Base-by-base conservation (phyloP, 2,329 filamentous ascomycete genomes). In the Aspergillus viridinutans region DNA sequence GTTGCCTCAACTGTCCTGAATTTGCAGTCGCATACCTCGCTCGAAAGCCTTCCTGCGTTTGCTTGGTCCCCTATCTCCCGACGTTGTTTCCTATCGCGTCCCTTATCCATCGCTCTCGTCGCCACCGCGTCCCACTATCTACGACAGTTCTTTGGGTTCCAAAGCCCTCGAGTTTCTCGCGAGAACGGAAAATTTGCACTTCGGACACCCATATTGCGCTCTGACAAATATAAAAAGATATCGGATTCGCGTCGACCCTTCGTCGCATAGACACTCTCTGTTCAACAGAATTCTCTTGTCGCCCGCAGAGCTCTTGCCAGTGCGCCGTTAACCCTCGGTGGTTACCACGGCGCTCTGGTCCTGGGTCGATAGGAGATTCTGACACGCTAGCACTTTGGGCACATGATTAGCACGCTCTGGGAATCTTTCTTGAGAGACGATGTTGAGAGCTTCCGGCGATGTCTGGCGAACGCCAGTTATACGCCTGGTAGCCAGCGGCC, bases 321-420 rank as follows among this genome's bases (percentile, higher is more conserved):
- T 58, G 92, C 71, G 91, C 91, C 89, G 91, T 92, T 56, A 88
- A 82, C 87, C 88, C 87, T 56, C 64, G 64, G 89, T 88, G 89
- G 86, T 88, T 87, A 91, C 87, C 90, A 90, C 90, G 88, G 95
- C 91, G 90, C 87, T 88, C 83, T 72, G 76, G 75, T 79, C 81
- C 78, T 78, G 82, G 84, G 80, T 78, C 76, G 76, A 74, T 71
- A 74, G 78, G 79, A 73, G 67, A 64, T 73, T 72, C 69, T 65
- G 67, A 65, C 63, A 62, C 49, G 54, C 63, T 54, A 71, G 54
- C 66, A 68, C 58, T 69, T 65, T 67, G 75, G 73, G 79, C 86
- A 85, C 86, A 94, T 97, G 93, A 97, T 90, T 88, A 89, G 92
- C 81, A 85, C 89, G 85, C 86, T 99, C 76, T 97, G 93, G 93